Percentiles rank a stretch among this genome's conserved stretches.
Evolutionary conservation across 2,329 filamentous ascomycete genomes (phyloP).

Genomic region (Clarireedia hainanense): DNA sequence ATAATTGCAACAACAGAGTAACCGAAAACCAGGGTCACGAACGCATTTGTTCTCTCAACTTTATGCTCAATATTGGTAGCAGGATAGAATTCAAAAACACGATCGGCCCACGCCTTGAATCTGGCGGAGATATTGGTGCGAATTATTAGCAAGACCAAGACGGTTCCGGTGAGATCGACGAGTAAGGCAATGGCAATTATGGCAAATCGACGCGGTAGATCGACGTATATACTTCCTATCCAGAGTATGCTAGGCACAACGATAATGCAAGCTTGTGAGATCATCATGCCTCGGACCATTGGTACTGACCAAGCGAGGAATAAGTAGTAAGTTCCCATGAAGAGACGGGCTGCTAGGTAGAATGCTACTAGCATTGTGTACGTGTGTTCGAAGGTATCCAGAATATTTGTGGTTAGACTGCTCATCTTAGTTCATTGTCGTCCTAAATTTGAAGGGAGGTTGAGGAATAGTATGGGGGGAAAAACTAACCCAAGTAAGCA

Average conservation of each 20-base stretch:
- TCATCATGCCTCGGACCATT: conserved; percentile 50
- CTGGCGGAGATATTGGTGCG: conserved; percentile 26
- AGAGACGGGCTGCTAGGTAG: conserved; percentile 51
- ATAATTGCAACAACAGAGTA: conserved; percentile 55
- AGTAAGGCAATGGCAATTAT: conserved; percentile 49
- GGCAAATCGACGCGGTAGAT: conserved; percentile 45
- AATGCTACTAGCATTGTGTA: conserved; percentile 53
- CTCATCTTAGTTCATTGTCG: neutral
- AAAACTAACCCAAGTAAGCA: conserved; percentile 46
- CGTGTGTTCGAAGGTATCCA: conserved; percentile 46
- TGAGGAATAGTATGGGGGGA: neutral
- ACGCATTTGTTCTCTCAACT: conserved; percentile 55
- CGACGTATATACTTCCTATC: conserved; percentile 51
- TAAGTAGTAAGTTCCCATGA: conserved; percentile 41
- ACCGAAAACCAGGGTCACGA: conserved; percentile 56
- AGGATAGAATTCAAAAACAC: conserved; percentile 50
- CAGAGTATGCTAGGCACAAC: conserved; percentile 45
- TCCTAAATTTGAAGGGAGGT: neutral
- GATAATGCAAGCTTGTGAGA: conserved; percentile 37
- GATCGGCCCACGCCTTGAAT: conserved; percentile 18
- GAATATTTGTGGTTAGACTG: conserved; percentile 54
- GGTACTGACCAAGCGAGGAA: conserved; percentile 42
- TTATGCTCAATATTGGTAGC: conserved; percentile 60
- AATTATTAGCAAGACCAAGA: conserved; percentile 36
- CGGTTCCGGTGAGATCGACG: conserved; percentile 43